A percentile compares a stretch with the other conserved stretches of the same genome.
These are phyloP conservation scores for Asterophora lycoperdoides DNA, from an alignment of 768 basidiomycete species.

Conservation along the genomic window DNA sequence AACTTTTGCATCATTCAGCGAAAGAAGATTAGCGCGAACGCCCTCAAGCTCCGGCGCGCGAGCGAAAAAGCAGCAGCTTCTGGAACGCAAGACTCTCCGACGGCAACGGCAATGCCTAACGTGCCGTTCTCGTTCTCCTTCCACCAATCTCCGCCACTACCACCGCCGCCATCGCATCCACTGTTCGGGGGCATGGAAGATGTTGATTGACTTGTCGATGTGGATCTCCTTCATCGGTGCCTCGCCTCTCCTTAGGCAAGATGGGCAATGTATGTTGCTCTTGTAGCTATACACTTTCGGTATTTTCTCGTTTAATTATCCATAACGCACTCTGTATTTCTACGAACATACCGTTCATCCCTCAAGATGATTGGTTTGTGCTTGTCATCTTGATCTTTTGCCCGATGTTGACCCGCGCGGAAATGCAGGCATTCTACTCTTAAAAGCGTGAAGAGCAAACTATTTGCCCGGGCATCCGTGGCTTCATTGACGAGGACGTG, in stretches of 20 bases:
- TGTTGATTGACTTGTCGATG: constrained; percentile 24
- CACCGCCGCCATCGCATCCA: constrained; percentile 2
- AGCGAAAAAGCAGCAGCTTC: constrained; percentile 13
- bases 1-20: constrained; percentile 49
- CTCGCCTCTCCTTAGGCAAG: neutral
- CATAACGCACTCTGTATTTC: constrained; percentile 1
- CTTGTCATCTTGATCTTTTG: too few species aligned
- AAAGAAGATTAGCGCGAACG: constrained; percentile 29
- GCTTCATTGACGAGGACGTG: too few species aligned
- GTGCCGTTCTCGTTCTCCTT: neutral
- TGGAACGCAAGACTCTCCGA: constrained; percentile 6
- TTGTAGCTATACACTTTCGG: neutral
- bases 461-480: too few species aligned
- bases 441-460: too few species aligned
- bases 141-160: neutral
- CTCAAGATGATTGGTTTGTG: neutral
- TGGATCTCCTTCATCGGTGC: neutral
- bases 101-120: neutral
- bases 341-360: neutral
- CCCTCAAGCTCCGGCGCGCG: constrained; percentile 18
- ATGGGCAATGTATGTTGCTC: neutral
- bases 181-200: constrained; percentile 25
- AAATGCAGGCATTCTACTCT: too few species aligned
- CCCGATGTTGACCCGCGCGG: too few species aligned
- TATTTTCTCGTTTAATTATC: neutral